Evolutionary conservation across 768 basidiomycete species (phyloP).

Genomic region (Suillus tomentosus): DNA sequence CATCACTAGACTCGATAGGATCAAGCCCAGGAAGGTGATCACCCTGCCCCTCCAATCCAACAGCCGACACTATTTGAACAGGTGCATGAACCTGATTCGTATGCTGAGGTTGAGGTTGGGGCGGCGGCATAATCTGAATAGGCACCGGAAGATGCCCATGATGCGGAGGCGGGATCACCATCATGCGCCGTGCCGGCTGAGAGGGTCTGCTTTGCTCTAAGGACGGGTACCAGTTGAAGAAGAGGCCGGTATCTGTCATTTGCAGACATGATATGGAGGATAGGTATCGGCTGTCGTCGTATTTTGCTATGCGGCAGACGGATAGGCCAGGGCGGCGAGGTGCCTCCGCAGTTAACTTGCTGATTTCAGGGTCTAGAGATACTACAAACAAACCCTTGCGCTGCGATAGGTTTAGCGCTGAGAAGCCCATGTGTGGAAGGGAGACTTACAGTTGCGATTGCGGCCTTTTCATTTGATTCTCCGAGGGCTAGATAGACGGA

Average conservation of each 20-base stretch:
- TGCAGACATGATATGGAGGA: slow-evolving; percentile 51
- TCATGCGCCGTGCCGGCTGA: background rate
- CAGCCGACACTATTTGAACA: background rate
- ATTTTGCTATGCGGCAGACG: slow-evolving; percentile 21
- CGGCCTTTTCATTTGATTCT: slow-evolving; percentile 39
- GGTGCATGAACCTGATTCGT: background rate
- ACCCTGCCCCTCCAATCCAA: background rate
- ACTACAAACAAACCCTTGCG: slow-evolving; percentile 28
- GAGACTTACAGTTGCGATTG: slow-evolving; percentile 48
- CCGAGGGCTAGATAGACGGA: slow-evolving; percentile 55
- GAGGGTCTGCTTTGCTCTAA: background rate
- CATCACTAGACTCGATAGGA: slow-evolving; percentile 8
- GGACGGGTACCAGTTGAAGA: slow-evolving; percentile 46
- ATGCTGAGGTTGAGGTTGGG: background rate
- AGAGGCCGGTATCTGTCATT: slow-evolving; percentile 55
- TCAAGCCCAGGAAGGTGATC: slow-evolving; percentile 7
- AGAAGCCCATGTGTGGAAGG: background rate
- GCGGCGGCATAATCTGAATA: background rate
- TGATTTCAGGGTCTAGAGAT: slow-evolving; percentile 28
- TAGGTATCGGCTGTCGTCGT: slow-evolving; percentile 21
- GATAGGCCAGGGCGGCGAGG: slow-evolving; percentile 35
- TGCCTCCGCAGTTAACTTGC: slow-evolving; percentile 27
- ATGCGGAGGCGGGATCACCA: background rate
- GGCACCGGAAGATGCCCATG: background rate
- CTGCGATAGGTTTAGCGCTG: background rate